Base-by-base conservation (phyloP, 2,329 filamentous ascomycete species). In the Ophiostoma pallidulum region DNA sequence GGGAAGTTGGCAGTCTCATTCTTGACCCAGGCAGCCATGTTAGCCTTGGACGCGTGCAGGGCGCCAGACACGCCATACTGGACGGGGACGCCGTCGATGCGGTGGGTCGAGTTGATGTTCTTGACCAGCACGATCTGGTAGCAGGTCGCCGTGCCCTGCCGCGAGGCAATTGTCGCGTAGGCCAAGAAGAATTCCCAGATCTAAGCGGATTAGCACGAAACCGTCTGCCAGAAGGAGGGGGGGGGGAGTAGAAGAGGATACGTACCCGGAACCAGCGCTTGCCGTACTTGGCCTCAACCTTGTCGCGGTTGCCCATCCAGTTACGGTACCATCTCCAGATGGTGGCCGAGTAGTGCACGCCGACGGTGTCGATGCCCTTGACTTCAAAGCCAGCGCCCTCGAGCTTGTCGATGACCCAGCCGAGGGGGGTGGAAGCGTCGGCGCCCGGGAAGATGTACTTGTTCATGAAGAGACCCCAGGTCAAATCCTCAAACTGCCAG, bases 381-480 rank as follows among this genome's bases (percentile, higher is more conserved):
- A 97, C 72, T 68, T 97, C 92, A 59, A 88, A 94, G 32, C 88
- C 88, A 54, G 86, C 84, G 49, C 77, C 82, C 72, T 98, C 92
- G 18, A 96, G 78, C 62, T 80, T 81, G 66, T 88, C 80, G 58
- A 94, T 74, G 59, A 92, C 87, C 68, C 83, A 92, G 57, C 87
- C 88, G 41, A 98, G 80, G 44, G 92, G 92, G 50, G 89, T 94
- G 37, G 87, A 94, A 45, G 92, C 92, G 64, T 97, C 92, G 44
- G 92, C 92, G 64, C 92, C 92, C 29, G 90, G 92, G 78, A 97
- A 97, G 66, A 97, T 77, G 69, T 97, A 95, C 74, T 95, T 96
- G 82, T 97, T 97, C 89, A 97, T 94, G 78, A 96, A 97, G 40
- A 97, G 77, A 64, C 92, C 92, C 92, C 92, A 97, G 66, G 91